Conservation (phyloP, 1,284 basidiomycete species). For the Tilletia caries region DNA sequence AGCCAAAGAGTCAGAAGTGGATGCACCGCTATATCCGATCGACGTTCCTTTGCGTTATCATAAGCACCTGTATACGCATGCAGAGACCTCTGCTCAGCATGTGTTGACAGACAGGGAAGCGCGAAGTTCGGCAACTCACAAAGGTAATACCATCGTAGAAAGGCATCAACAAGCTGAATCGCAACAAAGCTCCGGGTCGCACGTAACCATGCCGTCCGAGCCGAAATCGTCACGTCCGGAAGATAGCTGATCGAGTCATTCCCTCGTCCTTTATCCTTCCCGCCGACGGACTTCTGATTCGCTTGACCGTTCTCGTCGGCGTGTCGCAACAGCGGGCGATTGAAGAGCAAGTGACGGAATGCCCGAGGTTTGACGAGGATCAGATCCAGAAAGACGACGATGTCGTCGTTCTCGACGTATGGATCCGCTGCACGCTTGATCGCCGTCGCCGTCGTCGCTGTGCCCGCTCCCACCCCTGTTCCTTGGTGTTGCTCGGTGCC, state of each 20-base stretch:
- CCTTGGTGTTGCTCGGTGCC: background rate
- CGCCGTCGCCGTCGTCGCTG: background rate
- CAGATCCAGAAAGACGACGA: constrained; percentile 6
- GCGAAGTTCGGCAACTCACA: too few species aligned
- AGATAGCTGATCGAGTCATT: background rate
- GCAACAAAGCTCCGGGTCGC: background rate
- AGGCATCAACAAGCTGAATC: background rate
- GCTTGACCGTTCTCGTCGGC: background rate
- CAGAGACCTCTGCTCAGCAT: too few species aligned
- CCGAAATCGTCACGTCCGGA: background rate
- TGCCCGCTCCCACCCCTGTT: background rate
- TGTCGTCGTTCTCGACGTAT: background rate
- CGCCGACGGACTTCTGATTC: background rate
- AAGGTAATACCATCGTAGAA: constrained; percentile 3
- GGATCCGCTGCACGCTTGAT: background rate
- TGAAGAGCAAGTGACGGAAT: constrained; percentile 14
- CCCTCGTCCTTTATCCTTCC: background rate
- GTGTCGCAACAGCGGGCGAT: background rate
- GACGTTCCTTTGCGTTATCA: too few species aligned
- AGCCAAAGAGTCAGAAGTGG: too few species aligned
- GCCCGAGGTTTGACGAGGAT: constrained; percentile 14
- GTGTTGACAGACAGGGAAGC: too few species aligned
- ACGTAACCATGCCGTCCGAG: background rate
- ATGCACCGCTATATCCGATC: too few species aligned
- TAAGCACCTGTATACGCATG: too few species aligned